Evolutionary conservation across 2,329 filamentous ascomycete genomes (phyloP), one percentile per base, ranked within the genome.

Genomic region (Pseudogymnoascus sp.): DNA sequence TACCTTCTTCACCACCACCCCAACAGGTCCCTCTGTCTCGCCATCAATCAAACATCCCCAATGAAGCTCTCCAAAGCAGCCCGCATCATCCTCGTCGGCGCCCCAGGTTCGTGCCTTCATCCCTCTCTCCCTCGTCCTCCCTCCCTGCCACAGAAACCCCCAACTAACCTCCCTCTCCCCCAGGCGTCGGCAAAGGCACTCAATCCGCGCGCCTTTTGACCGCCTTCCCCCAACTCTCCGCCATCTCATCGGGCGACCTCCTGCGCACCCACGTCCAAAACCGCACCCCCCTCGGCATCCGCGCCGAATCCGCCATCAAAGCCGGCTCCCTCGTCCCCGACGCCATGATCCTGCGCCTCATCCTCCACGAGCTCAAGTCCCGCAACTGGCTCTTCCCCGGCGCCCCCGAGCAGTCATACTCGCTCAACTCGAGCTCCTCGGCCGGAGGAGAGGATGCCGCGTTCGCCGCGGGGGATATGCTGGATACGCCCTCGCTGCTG

Each of bases 171-270:
- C 29, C 55, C 7, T 10, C 21, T 11, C 19, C 38, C 43, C 26
- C 39, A 63, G 92, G 92, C 63, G 94, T 96, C 63, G 94, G 94
- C 66, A 99, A 99, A 76, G 94, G 93, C 66, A 99, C 94, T 2
- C 94, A 99, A 78, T 91, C 91, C 60, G 90, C 96, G 75, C 86
- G 94, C 65, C 81, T 99, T 66, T 86, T 97, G 68, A 80, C 87
- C 69, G 86, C 90, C 68, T 99, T 94, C 73, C 91, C 92, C 3
- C 90, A 97, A 72, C 81, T 99, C 55, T 89, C 91, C 61, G 88
- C 92, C 16, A 93, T 99, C 75, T 96, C 91, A 76, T 96, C 94
- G 3, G 94, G 94, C 65, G 93, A 99, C 75, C 80, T 99, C 14
- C 79, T 99, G 63, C 88, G 94, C 66, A 86, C 91, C 73, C 96